Percentiles rank a stretch among this genome's conserved stretches.
Conservation (phyloP, 495 filamentous ascomycete genomes). For the Astrothelium macrocarpum region DNA sequence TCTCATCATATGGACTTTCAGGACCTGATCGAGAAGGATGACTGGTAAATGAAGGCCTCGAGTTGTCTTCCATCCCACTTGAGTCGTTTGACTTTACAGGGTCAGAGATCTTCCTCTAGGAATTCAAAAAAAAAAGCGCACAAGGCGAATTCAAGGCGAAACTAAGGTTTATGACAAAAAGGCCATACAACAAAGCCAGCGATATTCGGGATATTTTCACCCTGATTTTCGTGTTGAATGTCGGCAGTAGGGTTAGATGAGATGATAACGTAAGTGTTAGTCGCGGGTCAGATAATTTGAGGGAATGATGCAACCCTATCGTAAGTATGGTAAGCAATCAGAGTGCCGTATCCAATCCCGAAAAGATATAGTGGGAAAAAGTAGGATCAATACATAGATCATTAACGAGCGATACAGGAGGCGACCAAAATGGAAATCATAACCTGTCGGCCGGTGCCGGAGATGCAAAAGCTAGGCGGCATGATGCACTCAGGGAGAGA, state of each 20-base stretch:
- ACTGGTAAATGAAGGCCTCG: conserved; percentile 3
- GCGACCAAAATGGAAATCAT: neutral
- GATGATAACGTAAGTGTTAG: neutral
- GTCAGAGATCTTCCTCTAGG: neutral
- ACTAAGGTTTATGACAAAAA: neutral
- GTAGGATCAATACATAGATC: neutral
- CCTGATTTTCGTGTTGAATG: neutral
- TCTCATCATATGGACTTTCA: neutral
- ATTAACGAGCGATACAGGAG: neutral
- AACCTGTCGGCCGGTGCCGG: conserved; percentile 3
- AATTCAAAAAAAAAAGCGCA: neutral
- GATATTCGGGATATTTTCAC: neutral
- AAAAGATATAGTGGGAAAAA: neutral
- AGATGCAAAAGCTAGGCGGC: conserved; percentile 2
- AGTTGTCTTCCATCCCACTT: neutral
- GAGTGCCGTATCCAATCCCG: neutral
- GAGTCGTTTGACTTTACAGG: neutral
- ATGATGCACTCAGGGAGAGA: neutral
- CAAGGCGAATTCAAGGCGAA: neutral
- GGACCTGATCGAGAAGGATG: conserved; percentile 2
- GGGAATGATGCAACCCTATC: neutral
- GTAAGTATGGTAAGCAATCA: neutral
- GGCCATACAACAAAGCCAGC: neutral
- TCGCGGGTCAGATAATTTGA: neutral
- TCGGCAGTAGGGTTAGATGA: neutral